Evolutionary conservation across 208 protist genomes (phyloP), one percentile per base, ranked within the genome.

Genomic region (Leishmania braziliensis): DNA sequence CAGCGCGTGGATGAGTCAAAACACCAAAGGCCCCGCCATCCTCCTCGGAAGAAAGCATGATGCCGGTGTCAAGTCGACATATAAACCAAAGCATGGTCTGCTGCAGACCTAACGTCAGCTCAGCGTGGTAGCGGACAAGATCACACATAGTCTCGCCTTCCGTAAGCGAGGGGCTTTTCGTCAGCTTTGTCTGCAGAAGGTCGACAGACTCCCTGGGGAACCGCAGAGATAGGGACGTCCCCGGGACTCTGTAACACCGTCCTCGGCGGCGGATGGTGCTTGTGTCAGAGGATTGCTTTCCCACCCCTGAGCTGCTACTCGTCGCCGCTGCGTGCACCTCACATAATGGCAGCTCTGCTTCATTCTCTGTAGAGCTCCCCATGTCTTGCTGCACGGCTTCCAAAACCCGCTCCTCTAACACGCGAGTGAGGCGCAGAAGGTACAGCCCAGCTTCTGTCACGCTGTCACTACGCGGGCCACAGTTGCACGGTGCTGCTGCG

Each of bases 91-190:
- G 69, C 58, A 88, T 83, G 81, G 83, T 72, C 72, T 88, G 87
- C 65, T 90, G 84, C 33, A 90, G 66, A 9, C 65, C 63, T 26
- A 90, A 46, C 18, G 81, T 83, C 62, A 90, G 74, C 26, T 86
- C 70, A 0, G 84, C 84, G 75, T 90, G 87, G 48, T 78, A 83
- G 46, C 78, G 85, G 5, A 69, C 12, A 29, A 78, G 43, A 69
- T 66, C n/a, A 3, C 5, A 23, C 18, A 70, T 0, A 5, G 62
- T 51, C 46, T 60, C 53, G 33, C 16, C 72, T n/a, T 82, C 75
- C 3, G 71, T 10, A 0, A 33, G 69, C 26, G 58, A 58, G 0
- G 76, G 51, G 29, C 43, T 53, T 48, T 70, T 66, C 10, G 81
- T 29, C 9, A 26, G 50, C 26, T n/a, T 77, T 23, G 77, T 62